Conservation (phyloP, 1,284 basidiomycete genomes). For the Cryptococcus floricola region DNA sequence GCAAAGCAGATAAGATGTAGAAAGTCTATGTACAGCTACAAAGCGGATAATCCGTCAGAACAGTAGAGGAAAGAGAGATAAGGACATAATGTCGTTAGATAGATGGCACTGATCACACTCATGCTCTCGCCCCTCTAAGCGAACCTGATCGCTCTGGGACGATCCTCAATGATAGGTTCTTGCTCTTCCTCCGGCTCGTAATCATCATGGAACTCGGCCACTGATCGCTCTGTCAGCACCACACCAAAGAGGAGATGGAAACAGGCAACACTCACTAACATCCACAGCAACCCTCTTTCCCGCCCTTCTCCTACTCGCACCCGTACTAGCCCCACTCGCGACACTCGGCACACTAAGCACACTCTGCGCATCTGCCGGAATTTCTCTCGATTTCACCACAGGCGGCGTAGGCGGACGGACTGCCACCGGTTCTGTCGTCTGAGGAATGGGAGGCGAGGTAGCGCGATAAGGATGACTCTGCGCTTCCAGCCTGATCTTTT, state of each 20-base stretch:
- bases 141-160: slow-evolving; percentile 36
- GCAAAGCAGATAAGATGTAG: too few relatives aligned
- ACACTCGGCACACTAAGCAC: slow-evolving; percentile 5
- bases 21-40: too few relatives aligned
- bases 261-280: slow-evolving; percentile 20
- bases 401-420: not conserved
- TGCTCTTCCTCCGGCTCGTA: slow-evolving; percentile 22
- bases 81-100: too few relatives aligned
- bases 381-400: not conserved
- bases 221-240: slow-evolving; percentile 4
- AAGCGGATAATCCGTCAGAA: too few relatives aligned
- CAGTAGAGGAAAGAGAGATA: too few relatives aligned
- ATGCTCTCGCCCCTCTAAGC: slow-evolving; percentile 8
- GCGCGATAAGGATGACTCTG: not conserved
- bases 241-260: not conserved
- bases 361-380: slow-evolving; percentile 9
- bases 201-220: slow-evolving; percentile 30
- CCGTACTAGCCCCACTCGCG: slow-evolving; percentile 3
- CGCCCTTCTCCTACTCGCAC: slow-evolving; percentile 12
- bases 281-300: slow-evolving; percentile 18
- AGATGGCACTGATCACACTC: too few relatives aligned
- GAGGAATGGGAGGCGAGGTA: not conserved
- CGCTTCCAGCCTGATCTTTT: not conserved
- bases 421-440: not conserved
- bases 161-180: slow-evolving; percentile 28